These are phyloP conservation scores for Colletotrichum falcatum DNA, from an alignment of 2,329 filamentous ascomycete species.

Conservation along the genomic window DNA sequence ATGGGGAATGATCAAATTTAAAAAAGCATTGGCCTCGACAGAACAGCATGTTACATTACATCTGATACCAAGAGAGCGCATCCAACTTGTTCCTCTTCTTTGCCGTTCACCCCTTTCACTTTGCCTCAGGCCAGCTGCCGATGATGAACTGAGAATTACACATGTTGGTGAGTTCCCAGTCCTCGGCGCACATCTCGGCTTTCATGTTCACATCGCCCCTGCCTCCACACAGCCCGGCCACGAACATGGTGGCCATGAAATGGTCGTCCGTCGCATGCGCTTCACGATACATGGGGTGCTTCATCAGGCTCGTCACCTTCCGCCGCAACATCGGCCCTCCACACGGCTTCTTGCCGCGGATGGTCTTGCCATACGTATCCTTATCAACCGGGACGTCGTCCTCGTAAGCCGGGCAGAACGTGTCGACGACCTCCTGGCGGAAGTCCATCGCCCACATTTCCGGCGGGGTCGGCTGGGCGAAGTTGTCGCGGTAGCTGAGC, in stretches of 20 bases:
- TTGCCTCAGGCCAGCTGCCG: constrained; percentile 51
- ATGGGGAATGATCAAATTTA: neutral
- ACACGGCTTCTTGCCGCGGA: constrained; percentile 40
- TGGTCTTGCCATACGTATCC: constrained; percentile 26
- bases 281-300: constrained; percentile 73
- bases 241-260: constrained; percentile 74
- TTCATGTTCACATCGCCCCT: constrained; percentile 57
- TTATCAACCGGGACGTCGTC: constrained; percentile 64
- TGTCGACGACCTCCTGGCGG: constrained; percentile 65
- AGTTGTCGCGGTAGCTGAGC: constrained; percentile 72
- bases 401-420: constrained; percentile 35
- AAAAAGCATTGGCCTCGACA: neutral
- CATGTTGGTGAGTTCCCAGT: constrained; percentile 76
- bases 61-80: constrained; percentile 34
- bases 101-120: constrained; percentile 4
- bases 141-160: constrained; percentile 71
- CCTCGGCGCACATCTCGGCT: constrained; percentile 65
- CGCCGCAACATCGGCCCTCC: constrained; percentile 66
- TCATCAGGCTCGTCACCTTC: constrained; percentile 72
- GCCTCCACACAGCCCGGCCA: constrained; percentile 67
- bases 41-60: constrained; percentile 13
- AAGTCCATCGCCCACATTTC: constrained; percentile 73
- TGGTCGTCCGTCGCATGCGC: constrained; percentile 79
- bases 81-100: neutral
- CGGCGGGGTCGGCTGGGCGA: constrained; percentile 69